phyloP scores from a whole-genome alignment of 2,329 filamentous ascomycete species.

The Clathrospora elynae region DNA sequence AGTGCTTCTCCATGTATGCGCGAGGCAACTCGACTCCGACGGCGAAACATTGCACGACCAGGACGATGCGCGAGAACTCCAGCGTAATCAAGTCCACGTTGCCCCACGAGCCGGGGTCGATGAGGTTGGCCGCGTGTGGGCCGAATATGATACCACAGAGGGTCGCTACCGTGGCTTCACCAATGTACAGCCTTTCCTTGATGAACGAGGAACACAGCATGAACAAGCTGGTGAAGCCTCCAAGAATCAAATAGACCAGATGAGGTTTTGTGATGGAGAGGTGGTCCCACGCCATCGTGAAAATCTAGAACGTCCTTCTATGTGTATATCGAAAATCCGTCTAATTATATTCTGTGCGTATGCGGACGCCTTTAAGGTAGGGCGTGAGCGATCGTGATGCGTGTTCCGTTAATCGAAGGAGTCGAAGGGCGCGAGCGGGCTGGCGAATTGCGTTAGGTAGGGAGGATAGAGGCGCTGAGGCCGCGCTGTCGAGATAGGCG shows the following conservation, averaged over 20 bases:
- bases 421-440: not conserved
- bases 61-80: constrained; percentile 85
- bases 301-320: constrained; percentile 9
- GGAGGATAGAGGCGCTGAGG: constrained; percentile 29
- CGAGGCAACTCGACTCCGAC: constrained; percentile 89
- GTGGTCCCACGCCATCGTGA: constrained; percentile 75
- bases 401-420: not conserved
- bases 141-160: constrained; percentile 88
- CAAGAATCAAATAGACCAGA: constrained; percentile 97
- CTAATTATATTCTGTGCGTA: constrained; percentile 9
- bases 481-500: constrained; percentile 25
- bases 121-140: constrained; percentile 79
- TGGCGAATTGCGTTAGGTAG: constrained; percentile 27
- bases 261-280: constrained; percentile 90
- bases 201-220: constrained; percentile 98
- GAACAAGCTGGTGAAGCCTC: constrained; percentile 95
- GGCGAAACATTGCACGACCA: constrained; percentile 91
- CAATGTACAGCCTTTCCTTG: constrained; percentile 98
- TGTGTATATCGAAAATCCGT: constrained; percentile 2
- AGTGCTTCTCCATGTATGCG: constrained; percentile 97
- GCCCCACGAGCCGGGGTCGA: constrained; percentile 76
- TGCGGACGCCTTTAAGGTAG: constrained; percentile 7
- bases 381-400: constrained; percentile 8
- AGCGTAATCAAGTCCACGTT: constrained; percentile 85
- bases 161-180: constrained; percentile 93